These are phyloP conservation scores for Leccinum disarticulatum DNA, from an alignment of 768 basidiomycete genomes.

Conservation along the genomic window DNA sequence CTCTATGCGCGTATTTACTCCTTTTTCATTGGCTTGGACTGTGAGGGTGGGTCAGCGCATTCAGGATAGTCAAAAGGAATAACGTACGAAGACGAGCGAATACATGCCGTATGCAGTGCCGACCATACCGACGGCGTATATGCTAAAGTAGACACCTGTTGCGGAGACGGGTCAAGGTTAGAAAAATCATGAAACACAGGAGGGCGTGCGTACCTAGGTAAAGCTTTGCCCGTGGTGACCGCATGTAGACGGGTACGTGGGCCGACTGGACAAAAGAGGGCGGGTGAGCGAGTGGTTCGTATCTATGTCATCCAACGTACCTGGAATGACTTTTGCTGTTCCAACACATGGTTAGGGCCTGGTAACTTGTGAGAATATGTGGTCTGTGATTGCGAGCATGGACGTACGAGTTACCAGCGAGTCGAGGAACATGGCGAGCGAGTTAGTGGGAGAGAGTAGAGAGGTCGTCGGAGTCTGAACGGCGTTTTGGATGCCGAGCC, in stretches of 20 bases:
- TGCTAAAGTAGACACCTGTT: slow-evolving; percentile 54
- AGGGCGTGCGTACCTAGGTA: slow-evolving; percentile 53
- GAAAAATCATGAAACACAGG: accelerated
- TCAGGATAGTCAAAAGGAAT: background rate
- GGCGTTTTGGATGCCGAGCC: slow-evolving; percentile 36
- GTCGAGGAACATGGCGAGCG: slow-evolving; percentile 48
- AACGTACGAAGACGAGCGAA: slow-evolving; percentile 46
- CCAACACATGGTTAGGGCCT: slow-evolving; percentile 65
- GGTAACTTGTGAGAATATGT: background rate
- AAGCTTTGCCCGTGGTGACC: slow-evolving; percentile 58
- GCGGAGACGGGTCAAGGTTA: background rate
- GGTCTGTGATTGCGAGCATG: background rate
- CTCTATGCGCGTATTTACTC: slow-evolving; percentile 23
- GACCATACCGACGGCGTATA: slow-evolving; percentile 54
- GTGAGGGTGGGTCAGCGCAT: background rate
- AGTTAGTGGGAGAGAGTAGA: background rate
- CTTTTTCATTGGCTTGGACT: slow-evolving; percentile 34
- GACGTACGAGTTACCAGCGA: slow-evolving; percentile 65
- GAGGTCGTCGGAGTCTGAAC: slow-evolving; percentile 34
- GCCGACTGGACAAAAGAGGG: slow-evolving; percentile 29
- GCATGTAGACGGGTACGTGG: slow-evolving; percentile 55
- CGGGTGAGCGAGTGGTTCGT: slow-evolving; percentile 4
- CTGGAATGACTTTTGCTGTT: slow-evolving; percentile 68
- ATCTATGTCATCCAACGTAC: slow-evolving; percentile 35
- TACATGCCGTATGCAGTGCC: slow-evolving; percentile 52